Evolutionary conservation across 192 early-diverging fungal genomes (phyloP).

Genomic region (Piromyces finnis): DNA sequence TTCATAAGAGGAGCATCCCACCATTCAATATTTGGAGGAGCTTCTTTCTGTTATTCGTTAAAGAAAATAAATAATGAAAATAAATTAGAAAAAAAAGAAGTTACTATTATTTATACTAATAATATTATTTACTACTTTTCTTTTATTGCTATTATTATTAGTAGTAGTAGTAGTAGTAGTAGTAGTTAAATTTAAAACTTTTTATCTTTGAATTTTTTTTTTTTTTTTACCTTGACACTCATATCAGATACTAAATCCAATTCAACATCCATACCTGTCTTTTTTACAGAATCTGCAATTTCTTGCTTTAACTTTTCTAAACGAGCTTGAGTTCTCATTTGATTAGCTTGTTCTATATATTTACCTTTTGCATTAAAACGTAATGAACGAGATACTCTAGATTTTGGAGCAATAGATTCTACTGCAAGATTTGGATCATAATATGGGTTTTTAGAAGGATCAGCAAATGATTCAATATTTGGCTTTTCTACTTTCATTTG

Average conservation of each 20-base stretch:
- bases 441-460: slow-evolving; percentile 75
- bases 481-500: slow-evolving; percentile 27
- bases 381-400: slow-evolving; percentile 30
- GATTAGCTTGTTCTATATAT: slow-evolving; percentile 63
- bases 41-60: slow-evolving; percentile 39
- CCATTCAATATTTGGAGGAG: slow-evolving; percentile 80
- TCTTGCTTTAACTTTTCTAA: slow-evolving; percentile 55
- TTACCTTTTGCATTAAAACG: slow-evolving; percentile 70
- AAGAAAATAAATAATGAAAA: too few species aligned
- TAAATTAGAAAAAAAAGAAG: too few species aligned
- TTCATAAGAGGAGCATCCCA: slow-evolving; percentile 84
- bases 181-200: too few species aligned
- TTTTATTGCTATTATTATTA: too few species aligned
- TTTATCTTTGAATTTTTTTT: not conserved
- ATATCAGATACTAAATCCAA: slow-evolving; percentile 52
- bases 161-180: too few species aligned
- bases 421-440: slow-evolving; percentile 49
- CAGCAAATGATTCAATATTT: slow-evolving; percentile 23
- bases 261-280: slow-evolving; percentile 55
- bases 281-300: slow-evolving; percentile 50
- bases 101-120: too few species aligned
- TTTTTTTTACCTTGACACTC: slow-evolving; percentile 29
- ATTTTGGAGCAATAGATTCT: slow-evolving; percentile 9
- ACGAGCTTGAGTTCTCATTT: slow-evolving; percentile 52
- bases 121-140: too few species aligned